Conservation (phyloP, 208 protist genomes). For the Acanthamoeba royreba region DNA sequence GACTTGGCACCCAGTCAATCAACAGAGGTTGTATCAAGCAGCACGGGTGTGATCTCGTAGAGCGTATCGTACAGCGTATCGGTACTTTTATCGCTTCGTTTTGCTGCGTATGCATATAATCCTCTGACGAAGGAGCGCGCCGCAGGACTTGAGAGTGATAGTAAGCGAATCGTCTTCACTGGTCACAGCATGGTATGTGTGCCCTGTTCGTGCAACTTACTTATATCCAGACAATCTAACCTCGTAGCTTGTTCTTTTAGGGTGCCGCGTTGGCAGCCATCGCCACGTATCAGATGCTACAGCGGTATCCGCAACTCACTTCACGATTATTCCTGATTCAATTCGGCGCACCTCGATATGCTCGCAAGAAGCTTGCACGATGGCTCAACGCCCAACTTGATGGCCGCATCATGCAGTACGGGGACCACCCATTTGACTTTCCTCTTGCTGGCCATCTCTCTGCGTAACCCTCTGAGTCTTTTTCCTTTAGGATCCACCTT, state of each 20-base stretch:
- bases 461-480: background rate
- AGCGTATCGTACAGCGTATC: background rate
- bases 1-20: background rate
- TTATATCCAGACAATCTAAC: background rate
- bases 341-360: conserved; percentile 12
- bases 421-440: background rate
- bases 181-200: background rate
- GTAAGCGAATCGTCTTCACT: conserved; percentile 17
- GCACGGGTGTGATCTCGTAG: conserved; percentile 10
- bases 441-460: background rate
- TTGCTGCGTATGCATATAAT: too few relatives aligned
- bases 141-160: background rate
- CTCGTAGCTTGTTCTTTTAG: too few relatives aligned
- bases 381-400: background rate
- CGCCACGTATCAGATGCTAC: background rate
- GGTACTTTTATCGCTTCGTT: background rate
- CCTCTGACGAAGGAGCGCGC: too few relatives aligned
- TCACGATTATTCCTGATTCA: background rate
- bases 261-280: conserved; percentile 13
- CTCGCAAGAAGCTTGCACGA: background rate
- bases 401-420: background rate
- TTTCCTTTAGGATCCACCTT: background rate
- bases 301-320: background rate
- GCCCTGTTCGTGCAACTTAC: background rate
- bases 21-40: conserved; percentile 19